Percentiles rank a stretch among this genome's conserved stretches.
These are phyloP conservation scores for Trichoderma koningii DNA, from an alignment of 2,329 filamentous ascomycete genomes.

Conservation along the genomic window DNA sequence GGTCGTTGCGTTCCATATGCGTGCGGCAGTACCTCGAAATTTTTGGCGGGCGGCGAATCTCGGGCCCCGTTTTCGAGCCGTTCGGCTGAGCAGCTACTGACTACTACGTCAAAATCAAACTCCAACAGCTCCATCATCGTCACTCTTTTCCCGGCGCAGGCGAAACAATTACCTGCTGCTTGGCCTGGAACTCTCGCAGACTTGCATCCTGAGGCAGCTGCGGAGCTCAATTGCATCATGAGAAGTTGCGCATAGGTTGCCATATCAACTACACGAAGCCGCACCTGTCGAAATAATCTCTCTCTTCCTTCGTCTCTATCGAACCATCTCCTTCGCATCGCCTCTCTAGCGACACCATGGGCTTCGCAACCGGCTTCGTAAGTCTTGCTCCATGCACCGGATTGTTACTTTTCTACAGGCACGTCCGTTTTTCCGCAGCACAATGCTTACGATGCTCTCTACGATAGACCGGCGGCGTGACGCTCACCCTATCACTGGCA, in stretches of 20 bases:
- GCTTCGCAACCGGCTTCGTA: slow-evolving; percentile 75
- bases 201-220: slow-evolving; percentile 30
- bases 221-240: slow-evolving; percentile 40
- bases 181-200: slow-evolving; percentile 26
- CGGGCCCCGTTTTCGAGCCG: slow-evolving; percentile 33
- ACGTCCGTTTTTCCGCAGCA: neutral
- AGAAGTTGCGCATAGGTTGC: slow-evolving; percentile 34
- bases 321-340: slow-evolving; percentile 6
- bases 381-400: slow-evolving; percentile 38
- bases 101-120: slow-evolving; percentile 26
- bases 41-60: slow-evolving; percentile 34
- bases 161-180: slow-evolving; percentile 26
- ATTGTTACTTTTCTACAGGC: neutral
- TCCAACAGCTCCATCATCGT: slow-evolving; percentile 12
- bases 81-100: slow-evolving; percentile 29
- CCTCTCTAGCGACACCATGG: slow-evolving; percentile 54
- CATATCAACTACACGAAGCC: slow-evolving; percentile 2
- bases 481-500: slow-evolving; percentile 71
- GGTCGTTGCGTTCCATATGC: slow-evolving; percentile 27
- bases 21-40: slow-evolving; percentile 30
- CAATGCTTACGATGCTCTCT: slow-evolving; percentile 23
- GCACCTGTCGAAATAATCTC: slow-evolving; percentile 12
- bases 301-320: slow-evolving; percentile 12
- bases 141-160: slow-evolving; percentile 8
- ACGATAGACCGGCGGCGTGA: slow-evolving; percentile 71